Percentiles rank a stretch among this genome's conserved stretches.
These are phyloP conservation scores for Amanita inopinata DNA, from an alignment of 768 basidiomycete species.

Conservation along the genomic window DNA sequence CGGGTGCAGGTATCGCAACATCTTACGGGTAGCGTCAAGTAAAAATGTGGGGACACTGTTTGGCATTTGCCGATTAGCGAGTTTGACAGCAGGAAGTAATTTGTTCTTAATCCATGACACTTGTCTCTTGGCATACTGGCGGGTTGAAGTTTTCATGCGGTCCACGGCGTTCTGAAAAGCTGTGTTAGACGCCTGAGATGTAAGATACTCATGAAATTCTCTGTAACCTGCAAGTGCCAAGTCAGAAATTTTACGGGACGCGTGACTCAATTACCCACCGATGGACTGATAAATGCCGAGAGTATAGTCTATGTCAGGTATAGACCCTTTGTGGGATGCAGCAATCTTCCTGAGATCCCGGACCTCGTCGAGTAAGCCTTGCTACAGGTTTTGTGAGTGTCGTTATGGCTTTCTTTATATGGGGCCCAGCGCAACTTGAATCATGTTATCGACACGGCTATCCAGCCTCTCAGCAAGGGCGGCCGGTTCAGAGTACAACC, in stretches of 20 bases:
- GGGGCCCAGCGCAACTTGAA: slow-evolving; percentile 43
- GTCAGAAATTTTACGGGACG: slow-evolving; percentile 8
- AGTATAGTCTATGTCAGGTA: slow-evolving; percentile 45
- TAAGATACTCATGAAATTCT: slow-evolving; percentile 71
- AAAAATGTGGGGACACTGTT: slow-evolving; percentile 34
- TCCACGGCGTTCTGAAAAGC: slow-evolving; percentile 51
- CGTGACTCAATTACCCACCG: slow-evolving; percentile 33
- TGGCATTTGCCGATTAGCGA: slow-evolving; percentile 30
- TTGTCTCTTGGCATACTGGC: slow-evolving; percentile 88
- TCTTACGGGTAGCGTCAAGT: slow-evolving; percentile 59
- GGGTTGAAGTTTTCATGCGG: slow-evolving; percentile 77
- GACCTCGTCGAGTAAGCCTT: slow-evolving; percentile 78
- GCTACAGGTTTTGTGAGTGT: slow-evolving; percentile 28
- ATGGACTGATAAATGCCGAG: slow-evolving; percentile 92
- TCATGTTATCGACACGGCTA: slow-evolving; percentile 80
- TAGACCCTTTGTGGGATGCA: background rate
- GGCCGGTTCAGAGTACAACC: slow-evolving; percentile 73
- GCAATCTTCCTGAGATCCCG: slow-evolving; percentile 33
- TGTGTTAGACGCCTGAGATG: slow-evolving; percentile 24
- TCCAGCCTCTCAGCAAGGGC: slow-evolving; percentile 62
- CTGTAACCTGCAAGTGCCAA: slow-evolving; percentile 60
- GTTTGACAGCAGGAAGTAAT: slow-evolving; percentile 60
- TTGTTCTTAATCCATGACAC: slow-evolving; percentile 90
- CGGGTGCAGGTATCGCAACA: background rate
- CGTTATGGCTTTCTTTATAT: background rate